Evolutionary conservation across 1,284 basidiomycete species (phyloP), one percentile per base, ranked within the genome.

Genomic region (Ganoderma sp.): DNA sequence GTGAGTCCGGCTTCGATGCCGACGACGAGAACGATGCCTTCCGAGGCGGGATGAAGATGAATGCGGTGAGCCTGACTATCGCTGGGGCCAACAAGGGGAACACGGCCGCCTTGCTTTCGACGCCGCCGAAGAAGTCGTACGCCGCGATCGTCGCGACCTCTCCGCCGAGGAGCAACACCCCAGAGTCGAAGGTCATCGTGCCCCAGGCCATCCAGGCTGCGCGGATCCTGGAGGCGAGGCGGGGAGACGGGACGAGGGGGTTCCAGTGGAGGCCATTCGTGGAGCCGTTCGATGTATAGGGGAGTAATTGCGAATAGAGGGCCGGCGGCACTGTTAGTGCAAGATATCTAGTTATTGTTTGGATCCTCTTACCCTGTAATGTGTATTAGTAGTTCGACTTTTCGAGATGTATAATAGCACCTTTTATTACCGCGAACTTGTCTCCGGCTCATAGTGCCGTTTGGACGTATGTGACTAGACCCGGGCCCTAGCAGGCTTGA

Each of bases 1-100:
- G 58, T 37, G 69, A 66, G 32, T 67, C 69, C 9, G 67, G 67
- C 12, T 67, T 58, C 61, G 71, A 72, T 19, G 67, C 67, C 43
- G 71, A 72, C 43, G 67, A 70, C 64, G 71, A 72, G 42, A 57
- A 45, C 34, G 69, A 59, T 39, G 9, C 4, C 10, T 15, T 60
- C 5, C 58, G 41, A 14, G 37, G 7, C n/a, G 12, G 22, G 39
- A 32, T 22, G 39, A n/a, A 64, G n/a, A 28, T n/a, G 3, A 3
- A 12, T 9, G 17, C 19, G 54, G 48, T 10, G 32, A 28, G 10
- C 3, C 63, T n/a, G 32, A 19, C 25, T 19, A 32, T 48, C 8
- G 42, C 12, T 19, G n/a, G 15, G 12, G n/a, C 41, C 25, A 14
- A 32, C 52, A 54, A 54, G 25, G 25, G 25, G 3, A 56, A 32